Conservation (phyloP, 805 yeast genomes). For the Candida ulmi region DNA sequence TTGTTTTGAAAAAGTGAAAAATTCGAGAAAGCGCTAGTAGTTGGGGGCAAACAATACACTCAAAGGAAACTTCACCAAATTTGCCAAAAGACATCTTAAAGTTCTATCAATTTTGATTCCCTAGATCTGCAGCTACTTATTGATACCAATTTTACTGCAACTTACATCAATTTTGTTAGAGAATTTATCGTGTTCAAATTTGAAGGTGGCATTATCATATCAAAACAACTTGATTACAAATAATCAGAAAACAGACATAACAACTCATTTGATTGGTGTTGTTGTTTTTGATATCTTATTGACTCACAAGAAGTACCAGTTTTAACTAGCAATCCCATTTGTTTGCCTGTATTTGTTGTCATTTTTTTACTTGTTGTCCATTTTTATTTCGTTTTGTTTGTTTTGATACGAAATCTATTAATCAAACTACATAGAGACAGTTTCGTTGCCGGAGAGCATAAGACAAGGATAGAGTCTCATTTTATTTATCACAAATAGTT, state of each 20-base stretch:
- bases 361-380: not conserved
- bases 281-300: not conserved
- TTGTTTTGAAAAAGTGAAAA: slow-evolving; percentile 11
- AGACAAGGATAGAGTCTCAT: not conserved
- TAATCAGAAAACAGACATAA: not conserved
- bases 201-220: slow-evolving; percentile 1
- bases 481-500: not conserved
- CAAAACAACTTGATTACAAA: not conserved
- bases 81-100: slow-evolving; percentile 8
- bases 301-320: not conserved
- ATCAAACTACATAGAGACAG: not conserved
- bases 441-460: not conserved
- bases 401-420: not conserved
- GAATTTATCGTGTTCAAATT: slow-evolving; percentile 7
- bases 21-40: slow-evolving; percentile 3
- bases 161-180: slow-evolving; percentile 7
- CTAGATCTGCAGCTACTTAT: slow-evolving; percentile 3
- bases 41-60: slow-evolving; percentile 12
- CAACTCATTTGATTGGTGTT: slow-evolving; percentile 20
- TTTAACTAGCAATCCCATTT: not conserved
- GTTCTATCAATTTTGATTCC: slow-evolving; percentile 6
- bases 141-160: slow-evolving; percentile 3
- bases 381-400: not conserved
- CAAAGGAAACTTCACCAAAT: slow-evolving; percentile 10
- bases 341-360: too few species aligned